These are phyloP conservation scores for Claviceps quebecensis DNA, from an alignment of 2,329 filamentous ascomycete species.

Conservation along the genomic window DNA sequence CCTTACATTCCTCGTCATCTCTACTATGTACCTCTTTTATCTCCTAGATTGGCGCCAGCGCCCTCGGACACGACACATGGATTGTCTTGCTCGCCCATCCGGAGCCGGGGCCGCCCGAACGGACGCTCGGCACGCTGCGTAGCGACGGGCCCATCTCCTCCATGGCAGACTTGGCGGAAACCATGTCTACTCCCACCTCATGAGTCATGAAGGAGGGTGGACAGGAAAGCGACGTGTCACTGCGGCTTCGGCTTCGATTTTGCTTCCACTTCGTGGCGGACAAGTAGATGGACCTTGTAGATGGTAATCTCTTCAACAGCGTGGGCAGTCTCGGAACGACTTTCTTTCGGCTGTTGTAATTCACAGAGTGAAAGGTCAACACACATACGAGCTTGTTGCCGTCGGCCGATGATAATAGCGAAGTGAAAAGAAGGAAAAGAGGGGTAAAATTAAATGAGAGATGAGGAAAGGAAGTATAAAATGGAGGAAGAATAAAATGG, in stretches of 20 bases:
- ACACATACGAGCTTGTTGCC: too few species aligned
- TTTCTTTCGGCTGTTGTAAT: neutral
- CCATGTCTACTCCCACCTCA: too few species aligned
- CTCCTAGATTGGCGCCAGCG: neutral
- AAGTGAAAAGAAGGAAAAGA: neutral
- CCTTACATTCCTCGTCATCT: neutral
- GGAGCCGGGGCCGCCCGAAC: neutral
- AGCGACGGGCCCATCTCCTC: neutral
- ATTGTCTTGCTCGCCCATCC: neutral
- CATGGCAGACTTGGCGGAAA: neutral
- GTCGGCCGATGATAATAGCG: too few species aligned
- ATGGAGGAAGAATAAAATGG: neutral
- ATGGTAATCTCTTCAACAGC: neutral
- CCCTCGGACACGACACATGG: neutral
- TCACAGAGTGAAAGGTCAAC: too few species aligned
- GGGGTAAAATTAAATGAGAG: neutral
- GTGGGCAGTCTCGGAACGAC: neutral
- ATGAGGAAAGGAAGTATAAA: neutral
- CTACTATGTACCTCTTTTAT: too few species aligned
- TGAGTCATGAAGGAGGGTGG: neutral
- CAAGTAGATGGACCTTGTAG: neutral
- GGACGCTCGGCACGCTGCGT: slow-evolving; percentile 1
- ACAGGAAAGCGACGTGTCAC: neutral
- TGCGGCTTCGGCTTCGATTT: neutral
- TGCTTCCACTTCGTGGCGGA: neutral